Evolutionary conservation across 371 early-diverging fungal genomes (phyloP).

Genomic region (Rhizopus stolonifer): DNA sequence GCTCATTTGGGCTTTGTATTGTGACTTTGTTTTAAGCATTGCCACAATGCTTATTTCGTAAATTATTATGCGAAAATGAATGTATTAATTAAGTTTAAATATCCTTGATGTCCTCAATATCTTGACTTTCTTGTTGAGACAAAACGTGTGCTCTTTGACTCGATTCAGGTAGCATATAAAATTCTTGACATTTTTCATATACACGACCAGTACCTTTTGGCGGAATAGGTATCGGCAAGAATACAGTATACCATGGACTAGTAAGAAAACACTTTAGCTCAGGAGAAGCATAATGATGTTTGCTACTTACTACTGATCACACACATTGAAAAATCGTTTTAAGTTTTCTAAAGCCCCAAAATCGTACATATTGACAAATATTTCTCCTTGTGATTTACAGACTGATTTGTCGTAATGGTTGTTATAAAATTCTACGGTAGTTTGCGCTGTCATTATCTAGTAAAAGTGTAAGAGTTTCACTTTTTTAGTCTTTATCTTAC

Average conservation of each 20-base stretch:
- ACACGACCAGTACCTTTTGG: slow-evolving; percentile 48
- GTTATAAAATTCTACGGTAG: slow-evolving; percentile 62
- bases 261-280: background rate
- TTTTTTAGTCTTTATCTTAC: slow-evolving; percentile 20
- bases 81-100: slow-evolving; percentile 16
- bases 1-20: too few relatives aligned
- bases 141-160: slow-evolving; percentile 37
- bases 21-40: too few relatives aligned
- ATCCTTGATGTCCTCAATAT: slow-evolving; percentile 47
- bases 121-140: slow-evolving; percentile 39
- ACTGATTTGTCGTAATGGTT: slow-evolving; percentile 53
- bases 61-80: too few relatives aligned
- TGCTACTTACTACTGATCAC: slow-evolving; percentile 44
- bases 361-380: slow-evolving; percentile 61
- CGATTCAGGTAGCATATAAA: slow-evolving; percentile 38
- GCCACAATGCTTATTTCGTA: too few relatives aligned
- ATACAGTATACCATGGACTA: slow-evolving; percentile 58
- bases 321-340: slow-evolving; percentile 52
- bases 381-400: slow-evolving; percentile 54
- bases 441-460: slow-evolving; percentile 60
- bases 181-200: slow-evolving; percentile 50
- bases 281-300: background rate
- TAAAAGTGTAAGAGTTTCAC: background rate
- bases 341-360: slow-evolving; percentile 54
- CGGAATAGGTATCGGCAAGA: slow-evolving; percentile 57